phyloP scores from a whole-genome alignment of 352 stramenopile species.

The Phytophthora colocasiae region DNA sequence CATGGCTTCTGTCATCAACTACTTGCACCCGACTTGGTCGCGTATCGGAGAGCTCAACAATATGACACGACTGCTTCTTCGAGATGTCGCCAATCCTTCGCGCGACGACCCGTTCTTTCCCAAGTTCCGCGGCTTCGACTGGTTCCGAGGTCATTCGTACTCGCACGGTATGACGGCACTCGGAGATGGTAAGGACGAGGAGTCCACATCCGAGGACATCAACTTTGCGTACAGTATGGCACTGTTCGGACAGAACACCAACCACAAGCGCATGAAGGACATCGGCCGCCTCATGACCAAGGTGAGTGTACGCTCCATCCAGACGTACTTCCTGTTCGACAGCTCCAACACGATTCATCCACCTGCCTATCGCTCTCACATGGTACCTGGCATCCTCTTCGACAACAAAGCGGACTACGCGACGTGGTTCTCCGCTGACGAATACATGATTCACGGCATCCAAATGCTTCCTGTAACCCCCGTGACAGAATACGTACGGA shows the following conservation, averaged over 20 bases:
- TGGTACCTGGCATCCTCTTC: conserved; percentile 76
- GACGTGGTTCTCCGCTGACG: conserved; percentile 74
- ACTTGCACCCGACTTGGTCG: conserved; percentile 69
- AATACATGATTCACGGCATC: conserved; percentile 82
- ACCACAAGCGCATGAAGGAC: conserved; percentile 45
- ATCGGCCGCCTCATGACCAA: conserved; percentile 69
- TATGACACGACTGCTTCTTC: conserved; percentile 54
- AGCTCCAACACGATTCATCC: conserved; percentile 63
- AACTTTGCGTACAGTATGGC: conserved; percentile 72
- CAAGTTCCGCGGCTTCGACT: conserved; percentile 74
- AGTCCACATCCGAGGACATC: conserved; percentile 72
- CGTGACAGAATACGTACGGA: conserved; percentile 67
- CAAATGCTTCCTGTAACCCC: conserved; percentile 78
- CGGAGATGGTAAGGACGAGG: conserved; percentile 70
- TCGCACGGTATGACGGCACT: conserved; percentile 69
- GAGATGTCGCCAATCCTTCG: conserved; percentile 62
- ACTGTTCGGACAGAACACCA: conserved; percentile 52
- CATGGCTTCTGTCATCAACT: conserved; percentile 70
- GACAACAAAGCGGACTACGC: conserved; percentile 87
- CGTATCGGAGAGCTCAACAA: conserved; percentile 59
- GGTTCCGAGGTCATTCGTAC: conserved; percentile 78
- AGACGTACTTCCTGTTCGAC: conserved; percentile 81
- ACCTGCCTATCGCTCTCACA: conserved; percentile 45
- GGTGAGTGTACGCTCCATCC: conserved; percentile 54
- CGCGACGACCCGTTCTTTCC: conserved; percentile 63